Evolutionary conservation across 495 filamentous ascomycete genomes (phyloP), one percentile per base, ranked within the genome.

Genomic region (Aspergillus olivimuriae): DNA sequence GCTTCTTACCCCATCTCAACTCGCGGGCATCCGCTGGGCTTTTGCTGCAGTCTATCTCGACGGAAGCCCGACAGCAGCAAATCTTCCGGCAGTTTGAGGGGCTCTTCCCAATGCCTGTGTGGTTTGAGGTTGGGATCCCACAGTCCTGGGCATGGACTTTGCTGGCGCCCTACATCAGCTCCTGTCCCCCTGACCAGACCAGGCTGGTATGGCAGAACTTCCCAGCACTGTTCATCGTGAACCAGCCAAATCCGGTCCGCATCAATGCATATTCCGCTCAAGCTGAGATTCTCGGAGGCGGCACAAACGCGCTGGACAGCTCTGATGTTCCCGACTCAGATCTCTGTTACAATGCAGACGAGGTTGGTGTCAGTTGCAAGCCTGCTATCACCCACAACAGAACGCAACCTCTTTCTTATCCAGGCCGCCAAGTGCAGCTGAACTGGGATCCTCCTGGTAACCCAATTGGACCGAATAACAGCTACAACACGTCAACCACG

Each of bases 71-170:
- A 2, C 89, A 94, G 65, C 86, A 95, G 66, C 74, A 89, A 70
- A 84, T 86, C 44, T 94, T 92, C 75, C 83, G 88, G 17, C 87
- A 94, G 50, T 86, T 94, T 62, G 74, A 80, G 21, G 89, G 87
- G 19, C 76, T 94, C 17, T 86, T 85, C 63, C 86, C 88, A 2
- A 89, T 87, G 83, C 82, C 86, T 0, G 85, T 84, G 2, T 94
- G 84, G 84, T 90, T 91, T 59, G 78, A 89, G 61, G 73, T 78
- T 8, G 86, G 86, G 18, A 76, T 89, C 15, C 87, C 87, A 0
- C 89, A 94, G 57, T 86, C 82, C 0, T 94, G 89, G 86, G 78
- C 83, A 2, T 94, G 89, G 89, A 82, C 87, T 0, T 72, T 87
- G 8, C 72, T 95, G 24, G 87, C 89, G 0, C 89, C 86, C 0